A percentile compares a stretch with the other conserved stretches of the same genome.
These are phyloP conservation scores for Zalerion maritima DNA, from an alignment of 495 filamentous ascomycete species.

Conservation along the genomic window DNA sequence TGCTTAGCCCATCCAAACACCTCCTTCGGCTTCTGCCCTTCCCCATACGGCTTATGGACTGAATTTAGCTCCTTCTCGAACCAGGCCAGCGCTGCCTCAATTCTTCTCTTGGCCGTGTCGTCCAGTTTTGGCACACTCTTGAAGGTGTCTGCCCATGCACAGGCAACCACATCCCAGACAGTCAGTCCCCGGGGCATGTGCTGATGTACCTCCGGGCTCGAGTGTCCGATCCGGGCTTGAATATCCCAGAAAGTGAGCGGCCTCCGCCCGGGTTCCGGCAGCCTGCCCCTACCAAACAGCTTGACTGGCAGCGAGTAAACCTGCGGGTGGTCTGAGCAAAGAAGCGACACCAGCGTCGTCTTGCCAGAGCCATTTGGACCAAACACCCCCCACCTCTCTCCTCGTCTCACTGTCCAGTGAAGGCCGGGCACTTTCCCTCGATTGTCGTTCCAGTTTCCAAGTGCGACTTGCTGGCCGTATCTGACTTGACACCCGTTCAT, in stretches of 20 bases:
- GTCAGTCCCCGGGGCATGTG: slow-evolving; percentile 76
- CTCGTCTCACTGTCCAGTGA: slow-evolving; percentile 67
- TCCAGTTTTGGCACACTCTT: slow-evolving; percentile 49
- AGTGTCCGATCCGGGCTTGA: slow-evolving; percentile 78
- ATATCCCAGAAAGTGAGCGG: slow-evolving; percentile 87
- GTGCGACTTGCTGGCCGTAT: slow-evolving; percentile 61
- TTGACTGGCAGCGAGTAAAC: slow-evolving; percentile 77
- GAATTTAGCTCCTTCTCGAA: slow-evolving; percentile 65
- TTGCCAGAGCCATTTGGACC: slow-evolving; percentile 86
- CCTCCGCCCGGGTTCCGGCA: slow-evolving; percentile 54
- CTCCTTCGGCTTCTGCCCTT: neutral
- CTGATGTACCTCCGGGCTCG: slow-evolving; percentile 82
- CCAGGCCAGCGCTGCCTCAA: slow-evolving; percentile 53
- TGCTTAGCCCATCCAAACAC: slow-evolving; percentile 54
- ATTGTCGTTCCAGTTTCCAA: slow-evolving; percentile 65
- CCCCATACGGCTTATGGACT: slow-evolving; percentile 3
- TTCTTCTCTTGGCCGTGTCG: slow-evolving; percentile 33
- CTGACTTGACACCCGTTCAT: slow-evolving; percentile 70
- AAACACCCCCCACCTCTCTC: slow-evolving; percentile 81
- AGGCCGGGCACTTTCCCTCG: slow-evolving; percentile 41
- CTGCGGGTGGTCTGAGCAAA: slow-evolving; percentile 92
- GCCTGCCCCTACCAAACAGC: slow-evolving; percentile 66
- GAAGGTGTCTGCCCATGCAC: slow-evolving; percentile 83
- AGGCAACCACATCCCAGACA: slow-evolving; percentile 60
- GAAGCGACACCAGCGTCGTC: slow-evolving; percentile 80